A percentile compares a stretch with the other conserved stretches of the same genome.
These are phyloP conservation scores for Astrocystis sublimbata DNA, from an alignment of 495 filamentous ascomycete genomes.

Conservation along the genomic window DNA sequence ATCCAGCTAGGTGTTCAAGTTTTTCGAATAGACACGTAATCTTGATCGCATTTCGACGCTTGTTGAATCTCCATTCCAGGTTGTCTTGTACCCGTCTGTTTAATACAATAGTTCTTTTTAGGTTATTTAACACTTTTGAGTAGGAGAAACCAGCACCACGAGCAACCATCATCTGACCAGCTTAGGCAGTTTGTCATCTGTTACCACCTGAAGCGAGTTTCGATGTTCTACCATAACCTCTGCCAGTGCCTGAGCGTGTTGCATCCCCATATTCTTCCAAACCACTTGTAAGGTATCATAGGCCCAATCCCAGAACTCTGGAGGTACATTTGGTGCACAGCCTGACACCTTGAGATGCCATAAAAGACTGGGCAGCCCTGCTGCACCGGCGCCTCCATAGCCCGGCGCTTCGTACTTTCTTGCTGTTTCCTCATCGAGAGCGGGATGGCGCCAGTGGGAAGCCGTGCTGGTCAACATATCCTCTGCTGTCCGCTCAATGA, in stretches of 20 bases:
- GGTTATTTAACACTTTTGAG: too few relatives aligned
- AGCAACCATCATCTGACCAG: not conserved
- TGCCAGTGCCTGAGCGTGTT: slow-evolving; percentile 39
- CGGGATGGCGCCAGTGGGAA: slow-evolving; percentile 49
- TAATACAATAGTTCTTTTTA: too few relatives aligned
- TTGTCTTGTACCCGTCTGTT: too few relatives aligned
- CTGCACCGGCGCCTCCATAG: slow-evolving; percentile 42
- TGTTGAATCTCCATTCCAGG: too few relatives aligned
- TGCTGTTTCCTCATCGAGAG: slow-evolving; percentile 27
- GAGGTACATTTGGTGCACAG: slow-evolving; percentile 45
- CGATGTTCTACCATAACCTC: slow-evolving; percentile 37
- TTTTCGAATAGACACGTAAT: too few relatives aligned
- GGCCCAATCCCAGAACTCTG: slow-evolving; percentile 40
- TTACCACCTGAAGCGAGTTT: not conserved
- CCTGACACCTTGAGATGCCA: slow-evolving; percentile 45
- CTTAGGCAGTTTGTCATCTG: not conserved
- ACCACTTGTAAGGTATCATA: slow-evolving; percentile 39
- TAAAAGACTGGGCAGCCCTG: slow-evolving; percentile 43
- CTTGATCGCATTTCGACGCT: too few relatives aligned
- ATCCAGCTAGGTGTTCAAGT: too few relatives aligned
- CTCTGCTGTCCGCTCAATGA: slow-evolving; percentile 37
- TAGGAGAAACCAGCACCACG: not conserved
- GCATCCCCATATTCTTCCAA: slow-evolving; percentile 50
- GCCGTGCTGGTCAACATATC: slow-evolving; percentile 45
- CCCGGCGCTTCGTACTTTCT: slow-evolving; percentile 37